Evolutionary conservation across 345 rosid species (phyloP).

Genomic region (Gossypium raimondii): DNA sequence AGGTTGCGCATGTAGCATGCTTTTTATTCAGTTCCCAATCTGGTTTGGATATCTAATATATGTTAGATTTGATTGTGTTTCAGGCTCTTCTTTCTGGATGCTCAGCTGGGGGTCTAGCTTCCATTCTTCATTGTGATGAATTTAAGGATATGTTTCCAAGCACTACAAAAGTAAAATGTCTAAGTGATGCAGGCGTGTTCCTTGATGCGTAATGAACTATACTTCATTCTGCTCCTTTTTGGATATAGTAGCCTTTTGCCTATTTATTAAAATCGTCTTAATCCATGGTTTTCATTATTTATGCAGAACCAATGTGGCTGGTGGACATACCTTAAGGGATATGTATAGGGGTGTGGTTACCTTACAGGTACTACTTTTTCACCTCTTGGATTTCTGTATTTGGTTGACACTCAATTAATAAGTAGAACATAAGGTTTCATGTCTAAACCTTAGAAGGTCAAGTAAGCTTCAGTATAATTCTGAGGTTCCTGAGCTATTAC

Average conservation of each 20-base stretch:
- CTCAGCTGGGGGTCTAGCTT: conserved; percentile 89
- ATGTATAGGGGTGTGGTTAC: conserved; percentile 66
- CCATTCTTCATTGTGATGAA: conserved; percentile 81
- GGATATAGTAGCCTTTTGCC: neutral
- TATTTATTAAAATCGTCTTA: neutral
- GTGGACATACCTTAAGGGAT: conserved; percentile 63
- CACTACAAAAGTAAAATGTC: conserved; percentile 72
- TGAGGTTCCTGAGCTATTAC: neutral
- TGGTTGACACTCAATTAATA: neutral
- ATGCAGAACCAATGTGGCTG: conserved; percentile 74
- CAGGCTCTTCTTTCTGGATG: conserved; percentile 98
- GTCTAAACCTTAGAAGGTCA: neutral
- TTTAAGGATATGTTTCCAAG: conserved; percentile 52
- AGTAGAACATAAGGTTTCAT: neutral
- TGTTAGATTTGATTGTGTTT: neutral
- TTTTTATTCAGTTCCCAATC: neutral
- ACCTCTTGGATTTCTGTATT: neutral
- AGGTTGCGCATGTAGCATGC: conserved; percentile 35
- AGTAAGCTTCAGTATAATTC: neutral
- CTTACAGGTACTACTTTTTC: conserved; percentile 53
- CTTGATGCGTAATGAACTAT: conserved; percentile 65
- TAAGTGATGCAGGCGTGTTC: conserved; percentile 94
- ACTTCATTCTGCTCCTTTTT: conserved; percentile 9
- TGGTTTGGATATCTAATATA: neutral
- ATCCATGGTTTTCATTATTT: neutral